phyloP scores from a whole-genome alignment of 441 rosid genomes.

The Jatropha podagrica region DNA sequence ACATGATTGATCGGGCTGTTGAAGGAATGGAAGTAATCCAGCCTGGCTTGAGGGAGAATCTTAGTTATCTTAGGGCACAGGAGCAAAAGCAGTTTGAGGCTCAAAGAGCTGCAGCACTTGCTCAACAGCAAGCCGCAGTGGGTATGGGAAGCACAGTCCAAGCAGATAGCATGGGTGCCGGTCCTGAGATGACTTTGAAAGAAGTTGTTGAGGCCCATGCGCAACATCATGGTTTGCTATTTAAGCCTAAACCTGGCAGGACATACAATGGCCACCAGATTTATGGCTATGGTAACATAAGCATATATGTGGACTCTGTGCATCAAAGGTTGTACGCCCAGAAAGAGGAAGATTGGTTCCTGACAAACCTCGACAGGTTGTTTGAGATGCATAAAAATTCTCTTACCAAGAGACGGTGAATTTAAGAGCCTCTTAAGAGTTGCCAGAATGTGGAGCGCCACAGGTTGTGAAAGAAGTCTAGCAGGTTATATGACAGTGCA shows the following conservation, averaged over 20 bases:
- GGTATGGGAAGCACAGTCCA: slow-evolving; percentile 34
- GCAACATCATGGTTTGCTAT: slow-evolving; percentile 67
- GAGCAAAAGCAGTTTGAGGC: slow-evolving; percentile 67
- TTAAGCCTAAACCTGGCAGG: slow-evolving; percentile 82
- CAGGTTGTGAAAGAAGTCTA: not conserved
- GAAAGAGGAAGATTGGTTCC: slow-evolving; percentile 64
- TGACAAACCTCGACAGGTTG: slow-evolving; percentile 63
- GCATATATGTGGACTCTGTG: slow-evolving; percentile 64
- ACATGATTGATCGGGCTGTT: slow-evolving; percentile 75
- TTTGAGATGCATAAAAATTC: slow-evolving; percentile 59
- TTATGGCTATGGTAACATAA: slow-evolving; percentile 81
- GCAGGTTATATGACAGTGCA: not conserved
- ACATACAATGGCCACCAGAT: slow-evolving; percentile 80
- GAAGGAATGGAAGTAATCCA: slow-evolving; percentile 71
- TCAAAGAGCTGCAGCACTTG: slow-evolving; percentile 48
- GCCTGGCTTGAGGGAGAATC: slow-evolving; percentile 66
- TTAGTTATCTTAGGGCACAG: slow-evolving; percentile 51
- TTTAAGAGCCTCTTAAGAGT: not conserved
- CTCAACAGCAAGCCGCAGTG: slow-evolving; percentile 40
- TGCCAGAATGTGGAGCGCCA: not conserved
- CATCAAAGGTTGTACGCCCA: slow-evolving; percentile 70
- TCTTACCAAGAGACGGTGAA: slow-evolving; percentile 40
- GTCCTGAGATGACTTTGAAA: slow-evolving; percentile 61
- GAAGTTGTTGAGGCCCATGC: slow-evolving; percentile 85
- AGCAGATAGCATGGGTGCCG: slow-evolving; percentile 36